Percentiles rank a stretch among this genome's conserved stretches.
These are phyloP conservation scores for Pythium oligandrum DNA, from an alignment of 352 stramenopile genomes.

Conservation along the genomic window DNA sequence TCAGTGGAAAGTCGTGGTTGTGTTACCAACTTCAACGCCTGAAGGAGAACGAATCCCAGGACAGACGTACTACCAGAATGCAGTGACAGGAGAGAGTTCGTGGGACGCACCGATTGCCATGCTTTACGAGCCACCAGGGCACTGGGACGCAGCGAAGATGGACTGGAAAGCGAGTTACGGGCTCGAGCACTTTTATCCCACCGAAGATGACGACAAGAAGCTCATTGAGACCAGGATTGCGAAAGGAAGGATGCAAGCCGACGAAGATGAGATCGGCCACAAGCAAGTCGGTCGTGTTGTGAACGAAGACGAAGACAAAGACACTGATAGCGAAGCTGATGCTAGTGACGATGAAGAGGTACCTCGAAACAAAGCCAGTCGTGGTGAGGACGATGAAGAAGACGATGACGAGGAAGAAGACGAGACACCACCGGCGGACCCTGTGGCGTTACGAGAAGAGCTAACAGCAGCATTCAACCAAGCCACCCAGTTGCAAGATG, in stretches of 20 bases:
- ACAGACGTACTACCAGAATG: conserved; percentile 54
- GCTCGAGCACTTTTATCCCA: conserved; percentile 44
- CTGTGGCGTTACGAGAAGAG: conserved; percentile 32
- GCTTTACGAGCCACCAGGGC: conserved; percentile 44
- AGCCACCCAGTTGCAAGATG: conserved; percentile 22
- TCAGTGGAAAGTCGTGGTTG: conserved; percentile 50
- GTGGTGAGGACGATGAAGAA: conserved; percentile 2
- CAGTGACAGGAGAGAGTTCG: conserved; percentile 40
- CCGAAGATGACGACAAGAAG: not conserved
- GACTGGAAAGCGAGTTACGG: conserved; percentile 51
- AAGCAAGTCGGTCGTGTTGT: too few relatives aligned
- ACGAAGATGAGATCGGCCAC: too few relatives aligned
- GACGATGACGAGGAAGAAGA: conserved; percentile 16
- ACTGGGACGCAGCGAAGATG: conserved; percentile 50
- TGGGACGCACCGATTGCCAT: conserved; percentile 57
- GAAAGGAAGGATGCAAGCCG: too few relatives aligned
- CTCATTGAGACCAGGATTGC: too few relatives aligned
- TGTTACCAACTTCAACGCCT: conserved; percentile 5
- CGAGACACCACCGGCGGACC: conserved; percentile 29
- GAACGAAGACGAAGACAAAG: conserved; percentile 6
- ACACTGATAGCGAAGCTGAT: conserved; percentile 6
- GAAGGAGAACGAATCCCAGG: conserved; percentile 18
- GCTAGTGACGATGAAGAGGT: conserved; percentile 1
- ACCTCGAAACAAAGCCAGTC: not conserved
- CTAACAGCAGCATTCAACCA: conserved; percentile 33